phyloP scores from a whole-genome alignment of 305 asterid species.

The Fraxinus ornus region DNA sequence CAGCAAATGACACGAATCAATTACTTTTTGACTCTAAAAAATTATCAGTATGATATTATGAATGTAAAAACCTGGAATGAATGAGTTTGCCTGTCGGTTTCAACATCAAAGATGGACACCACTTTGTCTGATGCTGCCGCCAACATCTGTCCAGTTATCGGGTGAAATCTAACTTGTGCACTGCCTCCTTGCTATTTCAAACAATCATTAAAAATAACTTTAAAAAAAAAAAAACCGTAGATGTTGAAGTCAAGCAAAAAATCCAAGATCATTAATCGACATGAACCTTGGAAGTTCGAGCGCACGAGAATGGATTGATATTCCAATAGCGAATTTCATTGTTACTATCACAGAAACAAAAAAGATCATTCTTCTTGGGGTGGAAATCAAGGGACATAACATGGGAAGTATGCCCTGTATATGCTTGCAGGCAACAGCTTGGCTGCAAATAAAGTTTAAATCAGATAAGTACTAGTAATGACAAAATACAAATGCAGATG shows the following conservation, averaged over 20 bases:
- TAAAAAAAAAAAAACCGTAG: not conserved
- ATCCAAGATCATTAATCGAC: not conserved
- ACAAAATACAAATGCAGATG: not conserved
- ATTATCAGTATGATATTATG: not conserved
- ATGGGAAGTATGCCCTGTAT: slow-evolving; percentile 66
- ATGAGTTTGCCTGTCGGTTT: slow-evolving; percentile 83
- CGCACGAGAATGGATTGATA: slow-evolving; percentile 61
- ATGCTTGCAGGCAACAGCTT: slow-evolving; percentile 77
- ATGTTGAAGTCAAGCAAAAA: not conserved
- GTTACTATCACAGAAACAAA: slow-evolving; percentile 84
- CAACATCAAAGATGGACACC: slow-evolving; percentile 87
- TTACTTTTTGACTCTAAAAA: not conserved
- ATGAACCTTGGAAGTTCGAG: slow-evolving; percentile 76
- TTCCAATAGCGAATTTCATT: slow-evolving; percentile 90
- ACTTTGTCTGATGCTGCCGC: slow-evolving; percentile 94
- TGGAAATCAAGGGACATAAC: slow-evolving; percentile 94
- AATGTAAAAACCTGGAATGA: slow-evolving; percentile 70
- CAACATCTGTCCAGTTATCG: slow-evolving; percentile 65
- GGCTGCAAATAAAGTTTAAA: slow-evolving; percentile 60
- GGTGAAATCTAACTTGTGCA: slow-evolving; percentile 95
- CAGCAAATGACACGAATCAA: not conserved
- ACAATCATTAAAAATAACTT: slow-evolving; percentile 15
- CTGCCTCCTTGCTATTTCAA: slow-evolving; percentile 79
- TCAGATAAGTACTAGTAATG: slow-evolving; percentile 16
- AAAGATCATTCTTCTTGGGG: slow-evolving; percentile 91